A percentile compares a stretch with the other conserved stretches of the same genome.
phyloP scores from a whole-genome alignment of 768 basidiomycete genomes.

The Galerina sulciceps region DNA sequence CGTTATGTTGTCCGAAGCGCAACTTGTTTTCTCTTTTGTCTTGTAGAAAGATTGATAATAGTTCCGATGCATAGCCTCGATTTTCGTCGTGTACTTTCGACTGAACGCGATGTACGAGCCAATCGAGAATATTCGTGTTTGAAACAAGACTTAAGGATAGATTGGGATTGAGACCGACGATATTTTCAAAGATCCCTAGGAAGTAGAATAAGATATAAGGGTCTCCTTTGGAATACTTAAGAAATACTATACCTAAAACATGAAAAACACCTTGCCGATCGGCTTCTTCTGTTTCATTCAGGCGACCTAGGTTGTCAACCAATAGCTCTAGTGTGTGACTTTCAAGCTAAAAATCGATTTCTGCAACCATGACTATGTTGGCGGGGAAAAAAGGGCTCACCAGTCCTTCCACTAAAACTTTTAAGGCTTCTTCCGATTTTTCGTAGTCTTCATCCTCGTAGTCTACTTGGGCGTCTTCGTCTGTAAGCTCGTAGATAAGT shows the following conservation, averaged over 20 bases:
- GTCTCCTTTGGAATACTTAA: no score
- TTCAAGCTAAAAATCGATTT: slow-evolving; percentile 61
- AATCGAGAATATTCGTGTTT: slow-evolving; percentile 76
- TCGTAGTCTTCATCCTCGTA: slow-evolving; percentile 67
- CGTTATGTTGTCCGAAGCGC: slow-evolving; percentile 71
- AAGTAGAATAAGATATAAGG: slow-evolving; percentile 4
- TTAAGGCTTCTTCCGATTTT: slow-evolving; percentile 67
- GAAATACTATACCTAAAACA: slow-evolving; percentile 62
- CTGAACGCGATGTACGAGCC: slow-evolving; percentile 80
- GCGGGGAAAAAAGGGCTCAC: slow-evolving; percentile 45
- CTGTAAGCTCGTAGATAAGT: slow-evolving; percentile 91
- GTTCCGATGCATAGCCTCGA: slow-evolving; percentile 89
- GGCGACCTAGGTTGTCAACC: slow-evolving; percentile 83
- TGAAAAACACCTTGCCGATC: slow-evolving; percentile 94
- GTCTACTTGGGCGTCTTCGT: slow-evolving; percentile 91
- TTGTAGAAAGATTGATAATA: slow-evolving; percentile 91
- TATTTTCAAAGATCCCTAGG: slow-evolving; percentile 89
- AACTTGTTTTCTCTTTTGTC: slow-evolving; percentile 70
- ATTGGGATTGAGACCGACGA: slow-evolving; percentile 83
- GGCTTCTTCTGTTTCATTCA: slow-evolving; percentile 91
- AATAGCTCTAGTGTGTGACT: slow-evolving; percentile 86
- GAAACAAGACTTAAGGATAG: slow-evolving; percentile 71
- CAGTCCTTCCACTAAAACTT: slow-evolving; percentile 73
- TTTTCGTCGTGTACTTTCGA: slow-evolving; percentile 85
- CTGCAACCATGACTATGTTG: neutral